These are phyloP conservation scores for Tetrapisispora nanseiensis DNA, from an alignment of 805 yeast genomes.

Conservation along the genomic window DNA sequence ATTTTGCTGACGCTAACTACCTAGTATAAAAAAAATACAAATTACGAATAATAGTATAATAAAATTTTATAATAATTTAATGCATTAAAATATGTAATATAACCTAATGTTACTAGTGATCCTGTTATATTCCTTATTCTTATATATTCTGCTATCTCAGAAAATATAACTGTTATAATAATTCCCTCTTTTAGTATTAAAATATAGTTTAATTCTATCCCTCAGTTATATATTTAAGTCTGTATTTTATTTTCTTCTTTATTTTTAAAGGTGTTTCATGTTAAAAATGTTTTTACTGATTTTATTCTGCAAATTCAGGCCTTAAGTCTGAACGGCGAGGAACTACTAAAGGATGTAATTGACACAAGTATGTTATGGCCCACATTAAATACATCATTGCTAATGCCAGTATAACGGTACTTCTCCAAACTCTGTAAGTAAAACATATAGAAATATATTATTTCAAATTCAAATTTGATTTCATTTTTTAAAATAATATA, in stretches of 20 bases:
- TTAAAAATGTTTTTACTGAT: not conserved
- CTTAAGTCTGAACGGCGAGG: conserved; percentile 87
- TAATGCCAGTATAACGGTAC: conserved; percentile 55
- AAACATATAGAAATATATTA: not conserved
- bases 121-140: too few relatives aligned
- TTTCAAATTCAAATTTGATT: not conserved
- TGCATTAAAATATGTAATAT: too few relatives aligned
- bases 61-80: too few relatives aligned
- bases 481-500: not conserved
- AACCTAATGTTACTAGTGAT: too few relatives aligned
- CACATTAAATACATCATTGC: conserved; percentile 80
- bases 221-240: too few relatives aligned
- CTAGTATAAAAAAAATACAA: too few relatives aligned
- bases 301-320: conserved; percentile 47
- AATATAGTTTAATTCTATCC: too few relatives aligned
- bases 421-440: conserved; percentile 69
- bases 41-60: too few relatives aligned
- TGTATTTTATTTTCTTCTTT: not conserved
- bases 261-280: not conserved
- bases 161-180: too few relatives aligned
- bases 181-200: too few relatives aligned
- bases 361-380: conserved; percentile 83
- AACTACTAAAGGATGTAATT: conserved; percentile 82
- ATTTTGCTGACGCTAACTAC: too few relatives aligned
- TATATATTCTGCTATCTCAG: too few relatives aligned